Percentiles rank a stretch among this genome's conserved stretches.
These are phyloP conservation scores for Stephania cephalantha DNA, from an alignment of 164 flowering plant species.

Conservation along the genomic window DNA sequence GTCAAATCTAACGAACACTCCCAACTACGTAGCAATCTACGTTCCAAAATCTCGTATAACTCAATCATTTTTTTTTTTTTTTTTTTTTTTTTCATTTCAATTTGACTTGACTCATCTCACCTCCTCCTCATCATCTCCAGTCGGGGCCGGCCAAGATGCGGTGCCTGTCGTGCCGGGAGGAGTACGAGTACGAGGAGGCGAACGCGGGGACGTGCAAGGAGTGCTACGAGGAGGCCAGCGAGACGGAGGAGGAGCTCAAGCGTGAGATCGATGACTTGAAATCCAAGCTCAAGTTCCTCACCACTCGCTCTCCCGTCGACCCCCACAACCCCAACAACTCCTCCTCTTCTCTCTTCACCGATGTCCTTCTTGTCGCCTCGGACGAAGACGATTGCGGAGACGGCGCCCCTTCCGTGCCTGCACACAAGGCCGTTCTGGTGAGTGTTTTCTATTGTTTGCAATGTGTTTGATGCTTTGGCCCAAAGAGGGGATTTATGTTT, in stretches of 20 bases:
- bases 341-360: slow-evolving; percentile 34
- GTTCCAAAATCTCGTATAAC: no score
- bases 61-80: no score
- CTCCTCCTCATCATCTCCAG: background rate
- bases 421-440: slow-evolving; percentile 78
- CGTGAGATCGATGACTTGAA: slow-evolving; percentile 87
- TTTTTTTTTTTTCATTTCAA: no score
- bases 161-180: slow-evolving; percentile 75
- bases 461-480: background rate
- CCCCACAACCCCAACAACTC: slow-evolving; percentile 7
- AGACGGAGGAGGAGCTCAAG: slow-evolving; percentile 83
- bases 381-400: slow-evolving; percentile 24
- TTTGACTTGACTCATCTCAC: no score
- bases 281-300: slow-evolving; percentile 62
- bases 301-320: slow-evolving; percentile 36
- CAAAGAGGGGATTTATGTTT: no score
- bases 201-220: slow-evolving; percentile 89
- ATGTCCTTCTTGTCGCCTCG: slow-evolving; percentile 57
- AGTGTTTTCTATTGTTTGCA: slow-evolving; percentile 7
- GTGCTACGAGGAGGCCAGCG: slow-evolving; percentile 94
- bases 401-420: slow-evolving; percentile 33
- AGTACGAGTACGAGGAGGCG: slow-evolving; percentile 44
- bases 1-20: no score
- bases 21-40: no score
- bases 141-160: slow-evolving; percentile 24